These are phyloP conservation scores for Verticillium dahliae DNA, from an alignment of 2,329 filamentous ascomycete genomes.

Conservation along the genomic window DNA sequence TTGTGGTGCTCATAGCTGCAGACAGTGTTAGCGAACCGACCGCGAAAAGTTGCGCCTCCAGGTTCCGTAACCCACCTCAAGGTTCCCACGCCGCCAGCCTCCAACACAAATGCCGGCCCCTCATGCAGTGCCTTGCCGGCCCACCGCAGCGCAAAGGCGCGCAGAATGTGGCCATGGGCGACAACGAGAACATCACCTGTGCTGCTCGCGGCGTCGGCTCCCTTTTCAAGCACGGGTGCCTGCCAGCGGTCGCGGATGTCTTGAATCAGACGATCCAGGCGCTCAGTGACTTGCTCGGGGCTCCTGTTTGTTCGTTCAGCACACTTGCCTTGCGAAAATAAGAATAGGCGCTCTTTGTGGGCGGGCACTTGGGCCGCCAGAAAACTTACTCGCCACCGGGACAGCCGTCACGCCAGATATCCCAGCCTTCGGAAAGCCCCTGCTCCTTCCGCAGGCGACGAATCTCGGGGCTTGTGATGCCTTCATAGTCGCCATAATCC, in stretches of 20 bases:
- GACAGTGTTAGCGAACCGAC: not conserved
- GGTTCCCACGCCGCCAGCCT: conserved; percentile 79
- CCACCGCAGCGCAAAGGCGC: conserved; percentile 87
- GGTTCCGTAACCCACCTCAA: conserved; percentile 50
- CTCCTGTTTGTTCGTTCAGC: conserved; percentile 34
- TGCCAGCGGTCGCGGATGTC: conserved; percentile 68
- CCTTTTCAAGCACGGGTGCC: conserved; percentile 46
- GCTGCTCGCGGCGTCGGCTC: conserved; percentile 25
- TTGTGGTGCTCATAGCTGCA: conserved; percentile 73
- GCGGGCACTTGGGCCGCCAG: not conserved
- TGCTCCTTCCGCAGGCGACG: conserved; percentile 46
- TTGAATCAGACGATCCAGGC: conserved; percentile 69
- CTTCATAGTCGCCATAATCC: conserved; percentile 86
- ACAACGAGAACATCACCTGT: conserved; percentile 52
- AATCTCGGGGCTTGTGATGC: conserved; percentile 67
- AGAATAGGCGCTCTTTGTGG: too few species aligned
- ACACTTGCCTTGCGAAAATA: not conserved
- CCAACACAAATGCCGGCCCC: conserved; percentile 74
- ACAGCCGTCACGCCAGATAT: conserved; percentile 88
- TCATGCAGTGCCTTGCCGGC: conserved; percentile 65
- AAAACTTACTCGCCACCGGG: conserved; percentile 73
- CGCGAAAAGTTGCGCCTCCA: not conserved
- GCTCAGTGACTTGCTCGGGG: conserved; percentile 63
- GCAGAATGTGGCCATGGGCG: conserved; percentile 83
- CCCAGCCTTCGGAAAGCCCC: conserved; percentile 58